These are phyloP conservation scores for Trichoderma gracile DNA, from an alignment of 2,329 filamentous ascomycete genomes.

Conservation along the genomic window DNA sequence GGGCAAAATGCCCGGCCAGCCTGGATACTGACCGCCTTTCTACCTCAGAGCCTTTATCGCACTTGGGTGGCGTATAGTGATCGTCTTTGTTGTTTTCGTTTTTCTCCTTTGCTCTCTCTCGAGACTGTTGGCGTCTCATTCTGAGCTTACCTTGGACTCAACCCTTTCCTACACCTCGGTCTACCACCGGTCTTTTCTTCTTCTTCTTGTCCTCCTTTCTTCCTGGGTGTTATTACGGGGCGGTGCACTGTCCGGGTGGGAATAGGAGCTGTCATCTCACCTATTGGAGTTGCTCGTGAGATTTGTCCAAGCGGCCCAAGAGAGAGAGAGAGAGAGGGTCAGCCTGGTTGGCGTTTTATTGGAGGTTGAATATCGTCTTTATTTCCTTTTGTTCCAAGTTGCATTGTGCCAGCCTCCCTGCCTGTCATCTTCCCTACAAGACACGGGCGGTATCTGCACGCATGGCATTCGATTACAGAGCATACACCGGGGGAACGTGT, in stretches of 20 bases:
- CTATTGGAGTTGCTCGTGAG: not conserved
- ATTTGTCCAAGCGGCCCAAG: not conserved
- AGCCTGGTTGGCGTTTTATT: conserved; percentile 4
- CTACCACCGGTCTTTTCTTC: not conserved
- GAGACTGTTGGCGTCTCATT: not conserved
- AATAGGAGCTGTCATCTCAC: not conserved
- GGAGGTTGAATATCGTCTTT: conserved; percentile 5
- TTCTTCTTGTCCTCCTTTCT: not conserved
- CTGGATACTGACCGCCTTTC: conserved; percentile 48
- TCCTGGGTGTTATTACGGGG: not conserved
- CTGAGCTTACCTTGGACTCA: no score
- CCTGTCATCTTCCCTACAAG: not conserved
- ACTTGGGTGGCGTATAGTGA: not conserved
- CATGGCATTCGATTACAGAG: conserved; percentile 1
- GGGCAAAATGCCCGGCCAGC: conserved; percentile 57
- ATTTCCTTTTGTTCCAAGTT: not conserved
- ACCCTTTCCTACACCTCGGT: not conserved
- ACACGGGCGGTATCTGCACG: not conserved
- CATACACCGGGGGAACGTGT: not conserved
- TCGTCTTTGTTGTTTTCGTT: not conserved
- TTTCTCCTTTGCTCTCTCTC: not conserved
- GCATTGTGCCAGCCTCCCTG: not conserved
- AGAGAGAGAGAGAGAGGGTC: not conserved
- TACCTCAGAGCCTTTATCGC: not conserved
- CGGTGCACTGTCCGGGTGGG: not conserved